Evolutionary conservation across 2,329 filamentous ascomycete species (phyloP).

Genomic region (Massarina eburnea): DNA sequence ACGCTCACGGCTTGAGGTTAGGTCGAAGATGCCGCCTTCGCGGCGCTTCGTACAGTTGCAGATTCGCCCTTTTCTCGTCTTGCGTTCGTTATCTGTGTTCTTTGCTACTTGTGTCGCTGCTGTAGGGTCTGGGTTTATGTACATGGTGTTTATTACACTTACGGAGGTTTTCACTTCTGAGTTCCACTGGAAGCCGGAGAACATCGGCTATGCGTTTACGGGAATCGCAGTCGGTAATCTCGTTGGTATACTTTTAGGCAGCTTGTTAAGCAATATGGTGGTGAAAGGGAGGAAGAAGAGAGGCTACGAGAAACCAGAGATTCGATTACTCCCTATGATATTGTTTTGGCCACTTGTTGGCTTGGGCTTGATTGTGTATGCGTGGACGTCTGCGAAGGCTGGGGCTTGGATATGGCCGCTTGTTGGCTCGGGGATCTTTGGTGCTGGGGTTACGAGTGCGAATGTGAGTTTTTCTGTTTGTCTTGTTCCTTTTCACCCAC

Average conservation of each 20-base stretch:
- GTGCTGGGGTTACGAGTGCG: slow-evolving; percentile 24
- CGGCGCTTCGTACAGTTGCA: not conserved
- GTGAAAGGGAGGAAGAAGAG: slow-evolving; percentile 19
- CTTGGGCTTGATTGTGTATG: slow-evolving; percentile 14
- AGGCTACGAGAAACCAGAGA: slow-evolving; percentile 16
- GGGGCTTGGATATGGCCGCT: slow-evolving; percentile 40
- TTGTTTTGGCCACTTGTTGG: slow-evolving; percentile 30
- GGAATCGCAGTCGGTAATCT: slow-evolving; percentile 56
- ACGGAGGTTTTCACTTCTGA: slow-evolving; percentile 20
- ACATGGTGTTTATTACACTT: not conserved
- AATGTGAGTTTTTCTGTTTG: slow-evolving; percentile 8
- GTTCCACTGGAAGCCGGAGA: slow-evolving; percentile 10
- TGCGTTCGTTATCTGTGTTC: not conserved
- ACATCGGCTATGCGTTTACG: slow-evolving; percentile 8
- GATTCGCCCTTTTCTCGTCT: not conserved
- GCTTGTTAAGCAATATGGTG: slow-evolving; percentile 22
- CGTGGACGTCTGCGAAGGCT: slow-evolving; percentile 6
- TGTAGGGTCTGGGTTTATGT: not conserved
- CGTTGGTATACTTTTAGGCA: slow-evolving; percentile 19
- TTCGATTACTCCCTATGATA: slow-evolving; percentile 11
- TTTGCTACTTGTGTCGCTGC: not conserved
- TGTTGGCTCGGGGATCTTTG: slow-evolving; percentile 50
- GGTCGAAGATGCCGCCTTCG: not conserved
- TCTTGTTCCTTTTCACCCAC: not conserved
- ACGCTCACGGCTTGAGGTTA: not conserved